Percentiles rank a stretch among this genome's conserved stretches.
phyloP scores from a whole-genome alignment of 805 yeast genomes.

The Candida stauntonica region DNA sequence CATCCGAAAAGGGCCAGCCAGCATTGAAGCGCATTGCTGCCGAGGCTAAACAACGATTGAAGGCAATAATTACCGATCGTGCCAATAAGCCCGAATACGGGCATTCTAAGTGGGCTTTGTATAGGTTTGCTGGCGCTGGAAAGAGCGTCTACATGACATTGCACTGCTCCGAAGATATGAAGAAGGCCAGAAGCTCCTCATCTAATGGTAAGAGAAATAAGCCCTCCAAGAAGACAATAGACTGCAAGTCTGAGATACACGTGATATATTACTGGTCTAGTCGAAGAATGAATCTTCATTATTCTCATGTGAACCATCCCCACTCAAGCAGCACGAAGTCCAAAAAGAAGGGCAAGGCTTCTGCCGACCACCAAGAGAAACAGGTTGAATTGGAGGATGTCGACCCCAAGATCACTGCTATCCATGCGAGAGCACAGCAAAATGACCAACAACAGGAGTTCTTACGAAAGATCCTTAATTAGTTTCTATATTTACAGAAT shows the following conservation, averaged over 20 bases:
- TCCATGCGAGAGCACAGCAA: conserved; percentile 1
- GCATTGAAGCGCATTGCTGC: not conserved
- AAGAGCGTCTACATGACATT: conserved; percentile 7
- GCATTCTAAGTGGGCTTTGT: conserved; percentile 8
- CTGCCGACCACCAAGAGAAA: too few relatives aligned
- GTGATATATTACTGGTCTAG: conserved; percentile 8
- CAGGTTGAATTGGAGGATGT: not conserved
- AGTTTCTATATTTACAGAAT: not conserved
- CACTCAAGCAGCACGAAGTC: not conserved
- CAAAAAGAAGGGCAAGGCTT: not conserved
- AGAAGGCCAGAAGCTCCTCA: conserved; percentile 3
- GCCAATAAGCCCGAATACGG: not conserved
- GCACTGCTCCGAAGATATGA: conserved; percentile 10
- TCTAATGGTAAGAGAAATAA: conserved; percentile 10
- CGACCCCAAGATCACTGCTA: conserved; percentile 2
- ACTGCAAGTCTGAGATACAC: conserved; percentile 10
- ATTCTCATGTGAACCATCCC: conserved; percentile 5
- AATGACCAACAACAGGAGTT: conserved; percentile 3
- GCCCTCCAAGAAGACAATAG: conserved; percentile 5
- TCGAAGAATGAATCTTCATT: not conserved
- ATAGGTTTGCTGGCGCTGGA: conserved; percentile 5
- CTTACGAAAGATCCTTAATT: conserved; percentile 4
- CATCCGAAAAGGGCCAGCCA: too few relatives aligned
- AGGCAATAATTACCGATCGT: not conserved
- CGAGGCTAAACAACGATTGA: not conserved